Conservation (phyloP, 2,329 filamentous ascomycete species). For the Camillea tinctor region DNA sequence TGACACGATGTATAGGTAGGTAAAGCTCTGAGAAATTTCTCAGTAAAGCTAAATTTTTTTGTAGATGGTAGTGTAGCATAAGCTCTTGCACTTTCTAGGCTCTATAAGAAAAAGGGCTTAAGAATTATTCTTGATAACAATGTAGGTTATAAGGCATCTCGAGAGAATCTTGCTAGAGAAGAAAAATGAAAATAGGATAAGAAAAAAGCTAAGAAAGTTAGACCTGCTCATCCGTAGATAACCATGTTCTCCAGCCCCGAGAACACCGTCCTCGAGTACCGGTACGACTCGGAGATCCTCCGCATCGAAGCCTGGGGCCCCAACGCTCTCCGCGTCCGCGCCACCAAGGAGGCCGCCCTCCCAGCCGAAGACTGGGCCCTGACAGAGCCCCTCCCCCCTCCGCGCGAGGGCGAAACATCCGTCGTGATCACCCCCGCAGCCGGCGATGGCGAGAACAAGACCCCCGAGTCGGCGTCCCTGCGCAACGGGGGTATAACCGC, state of each 20-base stretch:
- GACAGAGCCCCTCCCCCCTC: constrained; percentile 22
- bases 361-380: constrained; percentile 43
- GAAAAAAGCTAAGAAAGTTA: no score
- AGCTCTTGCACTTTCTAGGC: no score
- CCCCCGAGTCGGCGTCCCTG: constrained; percentile 35
- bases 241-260: constrained; percentile 13
- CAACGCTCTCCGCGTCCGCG: constrained; percentile 47
- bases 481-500: constrained; percentile 49
- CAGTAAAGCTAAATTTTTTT: no score
- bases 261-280: constrained; percentile 15
- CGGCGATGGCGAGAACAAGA: constrained; percentile 44
- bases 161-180: no score
- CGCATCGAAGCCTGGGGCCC: constrained; percentile 49
- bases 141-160: no score
- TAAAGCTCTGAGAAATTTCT: no score
- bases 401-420: constrained; percentile 7
- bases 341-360: constrained; percentile 39
- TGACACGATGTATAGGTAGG: no score
- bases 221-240: no score
- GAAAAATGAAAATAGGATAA: no score
- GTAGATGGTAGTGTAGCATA: no score
- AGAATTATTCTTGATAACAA: no score
- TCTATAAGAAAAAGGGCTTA: no score
- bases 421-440: constrained; percentile 33
- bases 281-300: constrained; percentile 44